Base-by-base conservation (phyloP, 257 asterid genomes). In the Linderniella brevidens region DNA sequence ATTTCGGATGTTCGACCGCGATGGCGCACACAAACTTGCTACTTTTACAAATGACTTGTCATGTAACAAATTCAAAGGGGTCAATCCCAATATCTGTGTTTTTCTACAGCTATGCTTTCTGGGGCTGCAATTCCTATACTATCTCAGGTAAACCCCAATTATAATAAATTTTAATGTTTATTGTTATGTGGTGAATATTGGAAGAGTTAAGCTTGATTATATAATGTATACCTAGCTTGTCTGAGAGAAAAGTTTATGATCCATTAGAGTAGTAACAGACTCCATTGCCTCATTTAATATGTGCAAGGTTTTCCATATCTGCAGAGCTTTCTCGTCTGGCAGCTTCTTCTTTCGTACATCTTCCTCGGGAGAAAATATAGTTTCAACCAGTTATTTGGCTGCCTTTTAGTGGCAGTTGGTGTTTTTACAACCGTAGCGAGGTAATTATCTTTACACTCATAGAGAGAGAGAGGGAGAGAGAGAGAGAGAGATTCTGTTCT, bases 251-350 rank as follows among this genome's bases (percentile, higher is more conserved):
- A 25, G 4, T 25, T 2, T 25, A 25, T 25, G 32, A 6, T 25
- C 3, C 32, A 58, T 6, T 52, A 10, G 35, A 10, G 52, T 44
- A 48, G 19, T 44, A 29, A 40, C 35, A 47, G 25, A 19, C 9
- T 8, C 35, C 8, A 9, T 13, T 39, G 3, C 9, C 13, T 39
- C 13, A 11, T 46, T 17, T 11, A 14, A 8, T 5, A 46, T 46
- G n/a, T 46, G 51, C 4, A 3, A 11, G 11, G 4, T 8, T 58
- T 39, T n/a, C 59, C 57, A 50, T 63, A 59, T 65, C 53, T 81
- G 74, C 94, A 90, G 98, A 90, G 98, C 72, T 90, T 90, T 68
- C 93, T 90, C 64, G 94, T 90, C 7, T 90, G 98, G 98, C 98
- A 90, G 71, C 96, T 90, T 71, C 69, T 75, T 17, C 74, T 90